phyloP scores from a whole-genome alignment of 1,284 basidiomycete genomes.

The Pseudozyma hubeiensis region DNA sequence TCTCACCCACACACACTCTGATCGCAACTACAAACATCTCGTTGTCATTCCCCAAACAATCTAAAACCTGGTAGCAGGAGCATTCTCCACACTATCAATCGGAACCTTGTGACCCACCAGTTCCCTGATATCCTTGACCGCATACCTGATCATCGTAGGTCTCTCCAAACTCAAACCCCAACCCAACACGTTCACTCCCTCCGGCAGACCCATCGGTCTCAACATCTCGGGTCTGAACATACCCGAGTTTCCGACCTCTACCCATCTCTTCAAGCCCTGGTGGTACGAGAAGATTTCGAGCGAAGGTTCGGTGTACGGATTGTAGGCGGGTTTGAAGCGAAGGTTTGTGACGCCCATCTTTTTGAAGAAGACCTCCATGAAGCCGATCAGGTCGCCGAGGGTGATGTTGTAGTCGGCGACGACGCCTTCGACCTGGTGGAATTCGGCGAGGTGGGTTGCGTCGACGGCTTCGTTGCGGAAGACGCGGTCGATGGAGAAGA shows the following conservation, averaged over 20 bases:
- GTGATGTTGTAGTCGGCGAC: conserved; percentile 94
- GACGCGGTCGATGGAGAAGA: conserved; percentile 98
- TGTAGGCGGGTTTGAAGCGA: conserved; percentile 97
- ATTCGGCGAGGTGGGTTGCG: conserved; percentile 98
- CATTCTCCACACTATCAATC: conserved; percentile 61
- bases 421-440: conserved; percentile 99
- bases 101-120: conserved; percentile 97
- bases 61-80: conserved; percentile 66
- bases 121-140: conserved; percentile 94
- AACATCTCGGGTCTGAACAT: conserved; percentile 99
- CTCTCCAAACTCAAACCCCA: conserved; percentile 96
- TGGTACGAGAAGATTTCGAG: conserved; percentile 99
- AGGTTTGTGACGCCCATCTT: conserved; percentile 96
- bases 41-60: not conserved
- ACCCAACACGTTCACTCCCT: conserved; percentile 94
- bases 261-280: conserved; percentile 92
- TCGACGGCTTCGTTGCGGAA: conserved; percentile 99
- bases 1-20: not conserved
- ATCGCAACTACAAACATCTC: not conserved
- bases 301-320: conserved; percentile 81
- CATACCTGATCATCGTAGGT: conserved; percentile 93
- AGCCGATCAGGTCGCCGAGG: conserved; percentile 93
- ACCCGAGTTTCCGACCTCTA: conserved; percentile 86
- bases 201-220: conserved; percentile 93
- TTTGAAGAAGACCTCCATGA: conserved; percentile 79